phyloP scores from a whole-genome alignment of 768 basidiomycete species.

The Agrocybe chaxingu region DNA sequence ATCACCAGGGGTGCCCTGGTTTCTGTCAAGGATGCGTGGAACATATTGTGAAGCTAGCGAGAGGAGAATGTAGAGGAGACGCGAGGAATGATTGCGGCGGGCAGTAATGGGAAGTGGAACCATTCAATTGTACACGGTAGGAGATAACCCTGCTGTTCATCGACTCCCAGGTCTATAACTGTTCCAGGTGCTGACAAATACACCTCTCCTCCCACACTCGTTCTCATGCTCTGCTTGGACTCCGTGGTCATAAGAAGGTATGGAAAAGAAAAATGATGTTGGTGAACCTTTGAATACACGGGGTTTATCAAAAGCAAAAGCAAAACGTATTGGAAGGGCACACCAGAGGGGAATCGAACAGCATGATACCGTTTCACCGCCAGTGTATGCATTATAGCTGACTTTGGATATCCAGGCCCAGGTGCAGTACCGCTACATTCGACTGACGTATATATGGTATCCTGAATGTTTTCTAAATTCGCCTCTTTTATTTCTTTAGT shows the following conservation, averaged over 20 bases:
- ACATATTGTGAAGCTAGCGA: slow-evolving; percentile 45
- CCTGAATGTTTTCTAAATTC: no score
- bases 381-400: neutral
- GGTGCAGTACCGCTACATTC: neutral
- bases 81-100: slow-evolving; percentile 37
- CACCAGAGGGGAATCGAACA: no score
- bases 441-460: no score
- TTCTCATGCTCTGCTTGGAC: no score
- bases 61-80: slow-evolving; percentile 40
- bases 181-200: slow-evolving; percentile 5
- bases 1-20: slow-evolving; percentile 6
- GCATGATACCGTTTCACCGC: slow-evolving; percentile 12
- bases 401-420: neutral
- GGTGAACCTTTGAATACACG: no score
- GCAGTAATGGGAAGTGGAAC: slow-evolving; percentile 36
- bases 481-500: no score
- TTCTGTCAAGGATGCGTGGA: slow-evolving; percentile 31
- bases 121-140: slow-evolving; percentile 31
- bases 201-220: neutral
- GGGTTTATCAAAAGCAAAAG: neutral
- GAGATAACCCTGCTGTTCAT: neutral
- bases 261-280: no score
- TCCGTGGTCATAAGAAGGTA: no score
- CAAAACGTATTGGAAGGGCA: neutral
- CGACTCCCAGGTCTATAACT: neutral